phyloP scores from a whole-genome alignment of 352 stramenopile genomes.

The Phytophthora hybrid region DNA sequence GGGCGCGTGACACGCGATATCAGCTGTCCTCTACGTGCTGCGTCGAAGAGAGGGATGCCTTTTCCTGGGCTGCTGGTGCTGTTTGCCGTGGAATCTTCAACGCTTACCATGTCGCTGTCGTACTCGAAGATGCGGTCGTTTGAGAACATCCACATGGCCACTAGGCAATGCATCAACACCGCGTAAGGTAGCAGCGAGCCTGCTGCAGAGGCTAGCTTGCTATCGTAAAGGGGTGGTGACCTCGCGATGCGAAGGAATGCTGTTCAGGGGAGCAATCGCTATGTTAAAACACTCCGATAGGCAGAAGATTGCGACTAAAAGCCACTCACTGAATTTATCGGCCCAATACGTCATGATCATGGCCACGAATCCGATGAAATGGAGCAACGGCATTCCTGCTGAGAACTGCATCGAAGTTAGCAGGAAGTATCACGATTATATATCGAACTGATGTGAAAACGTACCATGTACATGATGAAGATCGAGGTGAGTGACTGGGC shows the following conservation, averaged over 20 bases:
- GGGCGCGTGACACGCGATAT: constrained; percentile 69
- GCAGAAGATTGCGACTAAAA: not conserved
- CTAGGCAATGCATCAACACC: constrained; percentile 73
- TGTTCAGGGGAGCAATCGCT: constrained; percentile 1
- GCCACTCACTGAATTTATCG: constrained; percentile 83
- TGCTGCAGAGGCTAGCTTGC: constrained; percentile 65
- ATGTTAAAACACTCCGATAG: not conserved
- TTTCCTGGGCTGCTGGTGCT: constrained; percentile 46
- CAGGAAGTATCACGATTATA: not conserved
- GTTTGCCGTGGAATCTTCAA: constrained; percentile 13
- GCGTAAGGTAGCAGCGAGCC: constrained; percentile 77
- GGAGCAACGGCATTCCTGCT: constrained; percentile 80
- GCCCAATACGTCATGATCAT: constrained; percentile 88
- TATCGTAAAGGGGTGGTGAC: constrained; percentile 77
- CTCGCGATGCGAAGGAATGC: constrained; percentile 76
- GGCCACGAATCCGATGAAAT: constrained; percentile 73
- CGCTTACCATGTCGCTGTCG: constrained; percentile 30
- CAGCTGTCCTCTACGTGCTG: constrained; percentile 51
- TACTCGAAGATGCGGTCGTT: constrained; percentile 88
- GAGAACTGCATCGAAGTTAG: constrained; percentile 61
- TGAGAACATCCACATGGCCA: constrained; percentile 90
- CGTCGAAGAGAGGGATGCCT: constrained; percentile 65
- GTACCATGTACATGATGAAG: constrained; percentile 85
- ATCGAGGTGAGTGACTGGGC: constrained; percentile 80
- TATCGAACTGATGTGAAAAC: not conserved